A percentile compares a stretch with the other conserved stretches of the same genome.
Evolutionary conservation across 2,329 filamentous ascomycete species (phyloP).

Genomic region (Sporothrix brunneoviolacea): DNA sequence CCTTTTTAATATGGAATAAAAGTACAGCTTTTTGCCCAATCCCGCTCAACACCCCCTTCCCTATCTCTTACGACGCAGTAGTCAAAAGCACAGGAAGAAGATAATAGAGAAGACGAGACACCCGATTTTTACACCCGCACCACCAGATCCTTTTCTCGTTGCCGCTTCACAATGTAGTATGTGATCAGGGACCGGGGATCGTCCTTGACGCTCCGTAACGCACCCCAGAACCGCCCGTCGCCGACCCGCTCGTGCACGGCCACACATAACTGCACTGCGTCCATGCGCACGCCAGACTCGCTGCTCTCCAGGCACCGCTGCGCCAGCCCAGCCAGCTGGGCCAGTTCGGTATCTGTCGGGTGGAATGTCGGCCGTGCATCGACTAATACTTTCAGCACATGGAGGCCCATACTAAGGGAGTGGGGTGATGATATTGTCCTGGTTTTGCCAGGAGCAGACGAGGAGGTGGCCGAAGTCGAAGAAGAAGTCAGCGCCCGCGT

Average conservation of each 20-base stretch:
- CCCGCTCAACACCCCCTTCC: too few relatives aligned
- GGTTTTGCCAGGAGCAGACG: background rate
- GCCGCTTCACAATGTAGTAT: conserved; percentile 71
- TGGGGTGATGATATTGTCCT: conserved; percentile 30
- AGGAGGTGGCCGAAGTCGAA: conserved; percentile 20
- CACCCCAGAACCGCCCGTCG: conserved; percentile 59
- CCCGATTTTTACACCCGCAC: too few relatives aligned
- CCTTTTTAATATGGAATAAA: too few relatives aligned
- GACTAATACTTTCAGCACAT: conserved; percentile 55
- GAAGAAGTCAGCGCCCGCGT: conserved; percentile 41
- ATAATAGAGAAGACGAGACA: too few relatives aligned
- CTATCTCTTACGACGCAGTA: too few relatives aligned
- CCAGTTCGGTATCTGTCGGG: conserved; percentile 46
- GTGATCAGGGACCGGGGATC: conserved; percentile 71
- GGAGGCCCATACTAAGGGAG: conserved; percentile 56
- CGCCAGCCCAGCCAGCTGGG: conserved; percentile 43
- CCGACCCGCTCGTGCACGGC: conserved; percentile 59
- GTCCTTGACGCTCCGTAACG: conserved; percentile 57
- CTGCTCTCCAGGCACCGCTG: conserved; percentile 52
- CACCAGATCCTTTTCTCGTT: conserved; percentile 39
- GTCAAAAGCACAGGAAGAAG: background rate
- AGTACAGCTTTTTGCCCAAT: too few relatives aligned
- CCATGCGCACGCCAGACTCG: conserved; percentile 61
- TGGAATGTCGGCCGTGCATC: conserved; percentile 39
- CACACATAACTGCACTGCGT: conserved; percentile 73